Evolutionary conservation across 1,284 basidiomycete genomes (phyloP).

Genomic region (Amylostereum areolatum): DNA sequence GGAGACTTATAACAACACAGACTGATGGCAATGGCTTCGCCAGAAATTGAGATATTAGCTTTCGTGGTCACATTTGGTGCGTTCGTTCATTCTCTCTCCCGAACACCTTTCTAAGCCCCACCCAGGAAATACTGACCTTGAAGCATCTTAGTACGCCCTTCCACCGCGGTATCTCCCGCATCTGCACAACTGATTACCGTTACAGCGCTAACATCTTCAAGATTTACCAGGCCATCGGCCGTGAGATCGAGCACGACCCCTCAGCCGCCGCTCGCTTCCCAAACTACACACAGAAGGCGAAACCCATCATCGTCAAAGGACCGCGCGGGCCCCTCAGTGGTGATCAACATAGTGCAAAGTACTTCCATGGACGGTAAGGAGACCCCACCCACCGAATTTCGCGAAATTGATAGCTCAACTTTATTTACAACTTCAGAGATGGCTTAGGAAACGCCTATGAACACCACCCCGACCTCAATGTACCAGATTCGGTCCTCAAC

Average conservation of each 20-base stretch:
- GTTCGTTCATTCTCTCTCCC: background rate
- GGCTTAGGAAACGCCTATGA: slow-evolving; percentile 72
- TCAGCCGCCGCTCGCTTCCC: slow-evolving; percentile 53
- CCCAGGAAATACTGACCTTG: slow-evolving; percentile 65
- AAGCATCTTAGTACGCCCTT: slow-evolving; percentile 48
- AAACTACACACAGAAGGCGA: slow-evolving; percentile 41
- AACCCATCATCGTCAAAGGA: slow-evolving; percentile 65
- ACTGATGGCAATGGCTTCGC: slow-evolving; percentile 66
- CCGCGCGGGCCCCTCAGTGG: slow-evolving; percentile 74
- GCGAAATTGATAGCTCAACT: background rate
- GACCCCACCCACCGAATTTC: background rate
- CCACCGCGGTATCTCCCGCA: background rate
- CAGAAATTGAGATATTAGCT: slow-evolving; percentile 73
- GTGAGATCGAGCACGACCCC: slow-evolving; percentile 59
- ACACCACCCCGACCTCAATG: slow-evolving; percentile 70
- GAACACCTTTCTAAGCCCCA: slow-evolving; percentile 2
- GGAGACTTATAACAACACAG: slow-evolving; percentile 20
- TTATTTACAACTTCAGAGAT: slow-evolving; percentile 44
- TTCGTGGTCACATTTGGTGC: slow-evolving; percentile 75
- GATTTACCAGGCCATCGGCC: slow-evolving; percentile 65
- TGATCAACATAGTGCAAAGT: slow-evolving; percentile 73
- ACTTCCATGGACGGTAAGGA: slow-evolving; percentile 74
- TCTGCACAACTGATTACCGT: slow-evolving; percentile 15
- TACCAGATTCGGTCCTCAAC: slow-evolving; percentile 26
- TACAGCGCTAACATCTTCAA: slow-evolving; percentile 73